Evolutionary conservation across 805 yeast genomes (phyloP), one percentile per base, ranked within the genome.

Genomic region (Yamadazyma sp.): DNA sequence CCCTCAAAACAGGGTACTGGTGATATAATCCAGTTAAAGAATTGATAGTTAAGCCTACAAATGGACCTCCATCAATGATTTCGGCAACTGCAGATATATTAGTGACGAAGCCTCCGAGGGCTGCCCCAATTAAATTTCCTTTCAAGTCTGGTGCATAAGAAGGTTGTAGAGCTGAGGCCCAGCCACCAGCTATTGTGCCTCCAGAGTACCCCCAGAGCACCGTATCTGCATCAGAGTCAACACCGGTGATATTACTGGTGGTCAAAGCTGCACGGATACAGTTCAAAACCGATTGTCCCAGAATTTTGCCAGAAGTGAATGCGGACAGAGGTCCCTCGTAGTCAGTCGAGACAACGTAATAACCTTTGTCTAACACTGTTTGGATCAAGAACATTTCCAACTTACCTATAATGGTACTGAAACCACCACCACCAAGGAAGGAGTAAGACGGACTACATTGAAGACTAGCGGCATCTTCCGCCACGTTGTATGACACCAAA

Each of bases 141-240:
- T 17, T 31, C 9, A 46, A 38, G 40, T 64, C 68, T 3, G 62
- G 62, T 4, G 67, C 67, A 35, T 63, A 63, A 2, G 43, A 26
- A 3, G 66, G 66, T 38, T 57, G 64, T 18, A 60, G 37, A 4
- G 55, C 52, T 1, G 61, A 56, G 9, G 65, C 67, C 70, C 70
- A 64, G 3, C 60, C 54, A 13, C 60, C 40, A 6, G 69, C 62
- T 18, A 62, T 38, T 1, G 64, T 50, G 5, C 67, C 69, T 9
- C 70, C 70, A 9, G 64, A 57, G 36, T 56, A 63, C 0, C 70
- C 70, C 60, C 60, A 60, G 28, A 62, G 13, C 8, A 39, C 45
- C 1, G 46, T 41, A 27, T 47, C 40, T 2, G 54, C 52, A 30
- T 50, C 46, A 9, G 37, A 19, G 4, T 38, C 25, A 12, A 53